Evolutionary conservation across 176 grass and related monocot genomes (phyloP), one percentile per base, ranked within the genome.

Genomic region (Musa itinerans): DNA sequence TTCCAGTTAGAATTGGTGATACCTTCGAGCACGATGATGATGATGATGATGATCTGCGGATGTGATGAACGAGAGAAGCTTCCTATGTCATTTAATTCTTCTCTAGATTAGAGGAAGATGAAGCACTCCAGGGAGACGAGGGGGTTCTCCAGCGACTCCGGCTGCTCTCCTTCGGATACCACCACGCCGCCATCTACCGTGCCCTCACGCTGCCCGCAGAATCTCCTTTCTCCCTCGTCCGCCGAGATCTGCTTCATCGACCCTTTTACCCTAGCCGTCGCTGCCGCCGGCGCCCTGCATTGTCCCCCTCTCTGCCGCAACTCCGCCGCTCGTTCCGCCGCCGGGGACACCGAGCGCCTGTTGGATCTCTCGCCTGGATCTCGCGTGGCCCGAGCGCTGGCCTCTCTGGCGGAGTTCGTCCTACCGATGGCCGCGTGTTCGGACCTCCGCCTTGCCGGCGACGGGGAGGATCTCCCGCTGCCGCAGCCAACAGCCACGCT

Each of bases 61-160:
- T 43, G 34, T 43, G 34, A 43, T 43, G 3, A 43, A 43, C 4
- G 6, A 43, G 34, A 43, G 34, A 43, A 43, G 34, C 34, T 43
- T 43, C 34, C 34, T 43, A 43, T 43, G 34, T 43, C 34, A 6
- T 43, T 43, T 43, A 43, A 43, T 43, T 6, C 34, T 43, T 43
- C 34, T 43, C 34, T 43, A 0, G 4, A 52, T 82, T 84, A 97
- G 14, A 93, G 88, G 52, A 93, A 97, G 75, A 97, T 93, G 85
- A 97, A 97, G 58, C 93, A 97, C 27, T 97, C 93, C 73, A 97
- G 80, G 34, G 93, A 97, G 61, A 97, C 93, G 0, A 89, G 84
- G 58, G 93, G 90, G 64, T 97, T 97, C 43, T 97, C 90, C 77
- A 97, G 64, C 26, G 81, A 93, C 56, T 97, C 93, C 65, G 87